Base-by-base conservation (phyloP, 768 basidiomycete species). In the Daedaleopsis nitida region DNA sequence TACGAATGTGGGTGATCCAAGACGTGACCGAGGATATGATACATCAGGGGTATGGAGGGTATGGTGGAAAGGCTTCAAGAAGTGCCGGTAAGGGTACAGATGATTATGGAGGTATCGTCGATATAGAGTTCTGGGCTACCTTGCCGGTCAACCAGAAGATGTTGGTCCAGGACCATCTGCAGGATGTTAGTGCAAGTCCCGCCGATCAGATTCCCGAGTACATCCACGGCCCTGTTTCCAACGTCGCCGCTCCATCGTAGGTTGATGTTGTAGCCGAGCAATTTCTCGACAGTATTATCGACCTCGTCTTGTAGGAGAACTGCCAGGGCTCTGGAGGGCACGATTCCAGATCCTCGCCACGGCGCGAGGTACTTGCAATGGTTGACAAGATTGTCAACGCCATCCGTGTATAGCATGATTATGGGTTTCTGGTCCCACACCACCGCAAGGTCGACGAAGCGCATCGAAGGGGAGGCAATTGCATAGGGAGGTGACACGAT, bases 271-370 rank as follows among this genome's bases (percentile, higher is more conserved):
- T 42, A n/a, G 21, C 53, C 53, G 21, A 54, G 39, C 5, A 54
- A 11, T 13, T 42, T 39, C 11, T 23, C 38, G 5, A 54, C 53
- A 24, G 11, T 16, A n/a, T 42, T 38, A 39, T 54, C 53, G 12
- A 54, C 53, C 23, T 39, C 37, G 53, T 54, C 53, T 24, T 54
- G 53, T 5, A 54, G 37, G 1, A 54, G 53, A 14, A 54, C 53
- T 5, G 53, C 14, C 12, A 54, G 17, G 2, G 53, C 39, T 17
- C 42, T 37, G 7, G 53, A n/a, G 6, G 53, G 38, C 12, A 54
- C 23, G 39, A 54, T 54, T 13, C 42, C 53, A 3, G 21, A 42
- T 8, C n/a, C 32, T 52, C 51, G 27, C 6, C 17, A 32, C 11
- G 51, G 51, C n/a, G 34, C 16, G 27, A 52, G 51, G 14, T 43